Evolutionary conservation across 441 rosid species (phyloP), one percentile per base, ranked within the genome.

Genomic region (Euphorbia corollata): DNA sequence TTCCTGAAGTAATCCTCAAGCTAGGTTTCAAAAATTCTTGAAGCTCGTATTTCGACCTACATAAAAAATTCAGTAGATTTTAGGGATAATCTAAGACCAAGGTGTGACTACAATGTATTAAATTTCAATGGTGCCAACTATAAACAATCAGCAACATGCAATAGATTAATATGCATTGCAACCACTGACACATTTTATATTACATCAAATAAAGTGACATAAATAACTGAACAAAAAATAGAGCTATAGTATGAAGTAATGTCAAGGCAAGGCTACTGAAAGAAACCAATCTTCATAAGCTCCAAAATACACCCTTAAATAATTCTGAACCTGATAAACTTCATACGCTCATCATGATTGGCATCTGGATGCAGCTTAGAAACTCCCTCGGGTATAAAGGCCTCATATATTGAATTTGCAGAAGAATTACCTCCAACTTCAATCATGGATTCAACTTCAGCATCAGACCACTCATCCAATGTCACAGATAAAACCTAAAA

Each of bases 381-480:
- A 68, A 70, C 68, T 58, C 89, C 87, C 54, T 85, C 94, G 3
- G 99, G 94, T 64, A 91, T 63, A 79, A 74, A 83, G 11, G 97
- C 95, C 83, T 94, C 99, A 41, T 91, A 94, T 34, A 91, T 94
- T 51, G 96, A 69, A 85, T 94, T 94, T 19, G 94, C 97, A 59
- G 97, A 74, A 45, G 86, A 75, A 63, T 94, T 94, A 68, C 99
- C 99, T 68, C 99, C 99, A 20, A 94, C 92, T 83, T 91, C 98
- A 41, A 82, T 72, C 97, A 94, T 88, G 57, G 91, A 66, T 64
- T 91, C 94, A 58, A 91, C 79, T 81, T 94, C 92, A 56, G 87
- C 97, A 64, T 87, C 89, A 57, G 92, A 80, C 98, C 99, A 91
- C 6, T 94, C 99, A 84, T 91, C 99, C 77, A 94, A 73, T 59